Evolutionary conservation across 345 rosid genomes (phyloP), one percentile per base, ranked within the genome.

Genomic region (Abelmoschus esculentus): DNA sequence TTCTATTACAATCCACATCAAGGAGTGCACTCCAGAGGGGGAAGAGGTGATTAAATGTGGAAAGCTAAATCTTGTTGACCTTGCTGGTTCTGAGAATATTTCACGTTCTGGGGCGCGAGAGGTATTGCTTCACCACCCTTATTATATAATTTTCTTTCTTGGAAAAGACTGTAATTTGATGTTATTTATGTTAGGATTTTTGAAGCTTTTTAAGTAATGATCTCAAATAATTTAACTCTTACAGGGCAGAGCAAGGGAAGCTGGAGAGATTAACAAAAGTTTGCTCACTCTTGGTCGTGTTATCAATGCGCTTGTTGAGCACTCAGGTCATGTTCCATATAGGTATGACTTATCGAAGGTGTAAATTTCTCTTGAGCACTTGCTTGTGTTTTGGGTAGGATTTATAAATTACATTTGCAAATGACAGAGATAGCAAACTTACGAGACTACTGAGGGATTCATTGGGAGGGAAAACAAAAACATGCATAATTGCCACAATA

Each of bases 241-340:
- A 77, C 92, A 95, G 99, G 96, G 99, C 67, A 84, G 99, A 81
- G 99, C 97, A 73, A 89, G 99, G 83, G 99, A 95, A 85, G 99
- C 98, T 42, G 98, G 97, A 71, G 99, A 95, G 86, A 95, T 95
- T 61, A 95, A 95, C 77, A 95, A 95, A 78, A 95, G 98, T 76
- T 86, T 95, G 84, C 99, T 95, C 71, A 95, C 99, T 56, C 98
- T 92, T 76, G 98, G 99, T 53, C 98, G 97, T 72, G 93, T 90
- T 69, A 95, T 92, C 75, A 95, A 92, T 79, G 88, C 99, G 1
- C 98, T 95, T 22, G 99, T 95, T 62, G 98, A 95, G 80, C 99
- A 92, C 78, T 95, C 98, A 71, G 98, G 96, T 73, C 99, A 95
- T 85, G 84, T 95, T 67, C 99, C 98, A 72, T 95, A 91, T 75